Base-by-base conservation (phyloP, 2,329 filamentous ascomycete species). In the Pseudohalonectria lignicola region DNA sequence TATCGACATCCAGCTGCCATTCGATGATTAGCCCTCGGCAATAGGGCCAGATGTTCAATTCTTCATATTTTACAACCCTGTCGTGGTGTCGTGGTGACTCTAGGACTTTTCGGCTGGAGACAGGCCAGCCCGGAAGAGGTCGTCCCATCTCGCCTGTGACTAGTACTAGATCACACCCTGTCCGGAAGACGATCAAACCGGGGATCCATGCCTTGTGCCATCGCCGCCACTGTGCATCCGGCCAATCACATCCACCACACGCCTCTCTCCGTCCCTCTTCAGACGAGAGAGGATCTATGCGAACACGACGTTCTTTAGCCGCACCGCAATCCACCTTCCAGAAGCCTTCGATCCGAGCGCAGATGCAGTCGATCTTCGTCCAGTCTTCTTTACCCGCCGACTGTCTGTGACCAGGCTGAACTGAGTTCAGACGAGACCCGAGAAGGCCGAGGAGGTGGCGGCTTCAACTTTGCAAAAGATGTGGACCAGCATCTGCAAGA, bases 331-430 rank as follows among this genome's bases (percentile, higher is more conserved):
- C 12, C 23, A 12, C 23, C 30, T n/a, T 32, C 30, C 15, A 11
- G 17, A 31, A 16, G 12, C 26, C 10, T 11, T 11, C 4, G 26
- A 4, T 29, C 5, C 18, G 30, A 4, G 30, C 30, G n/a, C 15
- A 11, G 16, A 18, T 4, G 15, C 10, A 12, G 26, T 15, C n/a
- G 2, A 17, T 20, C 16, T 19, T 12, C 8, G 16, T 4, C 31
- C 18, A 20, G 16, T 11, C 31, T 2, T 33, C 17, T 31, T 41
- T 41, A 35, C 32, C 35, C 39, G 31, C 35, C 35, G 30, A 18
- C 31, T 4, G 11, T 34, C 39, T 26, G 31, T 19, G 39, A 37
- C 35, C 19, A 16, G 26, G 38, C 23, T 36, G 16, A 23, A 31
- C 12, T 13, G n/a, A 26, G 38, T 35, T 26, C 16, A 31, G 34